These are phyloP conservation scores for Diaporthe citriasiana DNA, from an alignment of 2,329 filamentous ascomycete species.

Conservation along the genomic window DNA sequence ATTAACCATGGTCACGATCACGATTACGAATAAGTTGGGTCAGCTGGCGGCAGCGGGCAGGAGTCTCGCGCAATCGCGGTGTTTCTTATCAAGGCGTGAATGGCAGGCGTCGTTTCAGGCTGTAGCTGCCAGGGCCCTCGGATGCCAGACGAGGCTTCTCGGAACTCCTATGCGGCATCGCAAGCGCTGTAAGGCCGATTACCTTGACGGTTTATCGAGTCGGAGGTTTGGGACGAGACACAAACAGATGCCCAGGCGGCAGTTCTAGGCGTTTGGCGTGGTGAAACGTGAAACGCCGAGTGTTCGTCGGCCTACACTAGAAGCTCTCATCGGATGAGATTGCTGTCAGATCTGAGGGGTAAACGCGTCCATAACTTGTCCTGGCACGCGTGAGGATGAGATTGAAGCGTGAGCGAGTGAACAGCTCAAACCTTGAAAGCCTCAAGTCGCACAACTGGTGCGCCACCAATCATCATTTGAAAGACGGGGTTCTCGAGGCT, in stretches of 20 bases:
- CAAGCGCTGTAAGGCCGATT: background rate
- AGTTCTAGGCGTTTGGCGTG: constrained; percentile 24
- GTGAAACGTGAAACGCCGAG: constrained; percentile 30
- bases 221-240: constrained; percentile 12
- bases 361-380: background rate
- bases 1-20: too few relatives aligned
- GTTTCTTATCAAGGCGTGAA: background rate
- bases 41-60: background rate
- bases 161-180: background rate
- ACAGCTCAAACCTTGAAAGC: constrained; percentile 17
- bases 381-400: background rate
- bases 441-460: background rate
- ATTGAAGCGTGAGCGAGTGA: background rate
- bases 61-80: background rate
- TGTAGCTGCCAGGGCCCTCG: background rate
- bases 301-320: constrained; percentile 8
- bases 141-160: background rate
- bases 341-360: constrained; percentile 10
- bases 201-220: background rate
- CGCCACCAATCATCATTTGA: too few relatives aligned
- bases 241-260: constrained; percentile 28
- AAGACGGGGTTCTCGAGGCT: background rate
- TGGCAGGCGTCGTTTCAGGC: constrained; percentile 19
- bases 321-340: constrained; percentile 1
- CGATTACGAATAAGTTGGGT: background rate